phyloP scores from a whole-genome alignment of 1,284 basidiomycete genomes.

The Ganoderma leucocontextum region DNA sequence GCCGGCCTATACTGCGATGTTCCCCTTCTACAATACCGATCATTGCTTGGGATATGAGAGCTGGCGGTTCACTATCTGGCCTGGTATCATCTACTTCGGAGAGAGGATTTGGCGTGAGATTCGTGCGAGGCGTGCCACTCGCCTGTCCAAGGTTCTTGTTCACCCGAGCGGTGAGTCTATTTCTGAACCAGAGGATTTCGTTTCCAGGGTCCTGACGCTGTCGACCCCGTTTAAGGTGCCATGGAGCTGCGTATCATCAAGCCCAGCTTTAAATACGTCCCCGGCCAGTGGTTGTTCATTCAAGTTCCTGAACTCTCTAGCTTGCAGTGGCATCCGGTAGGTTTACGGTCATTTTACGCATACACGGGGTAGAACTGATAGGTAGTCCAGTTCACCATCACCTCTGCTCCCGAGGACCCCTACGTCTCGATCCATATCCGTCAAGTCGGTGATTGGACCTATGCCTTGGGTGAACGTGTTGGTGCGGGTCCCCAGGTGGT shows the following conservation, averaged over 20 bases:
- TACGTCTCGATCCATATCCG: slow-evolving; percentile 91
- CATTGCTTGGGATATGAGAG: slow-evolving; percentile 88
- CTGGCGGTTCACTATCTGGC: slow-evolving; percentile 90
- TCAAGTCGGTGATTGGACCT: slow-evolving; percentile 91
- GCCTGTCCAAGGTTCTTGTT: slow-evolving; percentile 81
- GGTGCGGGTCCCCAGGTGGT: slow-evolving; percentile 83
- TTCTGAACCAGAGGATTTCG: slow-evolving; percentile 10
- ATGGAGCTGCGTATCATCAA: slow-evolving; percentile 92
- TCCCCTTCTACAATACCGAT: slow-evolving; percentile 85
- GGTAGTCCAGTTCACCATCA: slow-evolving; percentile 82
- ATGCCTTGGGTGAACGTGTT: slow-evolving; percentile 80
- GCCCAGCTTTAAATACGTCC: slow-evolving; percentile 87
- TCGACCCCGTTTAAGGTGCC: slow-evolving; percentile 55
- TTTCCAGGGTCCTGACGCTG: slow-evolving; percentile 18
- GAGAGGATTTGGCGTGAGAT: slow-evolving; percentile 85
- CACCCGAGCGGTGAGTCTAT: slow-evolving; percentile 76
- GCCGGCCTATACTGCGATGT: slow-evolving; percentile 69
- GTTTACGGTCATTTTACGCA: slow-evolving; percentile 36
- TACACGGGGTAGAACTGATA: slow-evolving; percentile 3
- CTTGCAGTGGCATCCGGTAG: slow-evolving; percentile 92
- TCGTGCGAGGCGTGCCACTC: slow-evolving; percentile 76
- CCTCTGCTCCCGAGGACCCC: slow-evolving; percentile 90
- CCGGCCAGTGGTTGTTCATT: slow-evolving; percentile 92
- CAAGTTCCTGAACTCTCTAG: slow-evolving; percentile 84
- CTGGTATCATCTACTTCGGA: slow-evolving; percentile 84